Percentiles rank a stretch among this genome's conserved stretches.
These are phyloP conservation scores for Cyamopsis tetragonoloba DNA, from an alignment of 306 rosid species.

Conservation along the genomic window DNA sequence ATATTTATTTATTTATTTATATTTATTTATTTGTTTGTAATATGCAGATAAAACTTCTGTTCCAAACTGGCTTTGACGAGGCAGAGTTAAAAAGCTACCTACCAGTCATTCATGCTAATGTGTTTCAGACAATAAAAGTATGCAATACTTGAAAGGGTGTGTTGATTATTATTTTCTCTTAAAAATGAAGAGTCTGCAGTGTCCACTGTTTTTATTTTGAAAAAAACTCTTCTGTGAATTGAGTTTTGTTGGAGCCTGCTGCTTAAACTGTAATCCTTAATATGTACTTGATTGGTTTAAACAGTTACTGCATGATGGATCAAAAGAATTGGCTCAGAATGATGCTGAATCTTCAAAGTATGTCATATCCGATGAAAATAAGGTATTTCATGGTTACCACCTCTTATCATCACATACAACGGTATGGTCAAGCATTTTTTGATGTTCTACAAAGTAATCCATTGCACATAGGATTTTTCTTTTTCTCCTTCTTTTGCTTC, in stretches of 20 bases:
- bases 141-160: conserved; percentile 99
- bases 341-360: conserved; percentile 57
- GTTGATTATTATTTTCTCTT: conserved; percentile 92
- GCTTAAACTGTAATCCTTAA: conserved; percentile 24
- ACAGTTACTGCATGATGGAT: conserved; percentile 87
- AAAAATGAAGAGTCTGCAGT: conserved; percentile 43
- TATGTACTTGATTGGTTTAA: conserved; percentile 22
- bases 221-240: conserved; percentile 22
- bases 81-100: conserved; percentile 88
- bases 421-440: neutral
- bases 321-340: conserved; percentile 84
- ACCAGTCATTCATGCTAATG: conserved; percentile 96
- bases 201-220: conserved; percentile 32
- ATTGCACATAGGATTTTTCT: neutral
- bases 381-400: conserved; percentile 45
- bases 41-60: conserved; percentile 87
- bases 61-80: conserved; percentile 97
- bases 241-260: conserved; percentile 27
- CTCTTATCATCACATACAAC: neutral
- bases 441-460: neutral
- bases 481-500: neutral
- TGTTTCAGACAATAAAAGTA: conserved; percentile 99
- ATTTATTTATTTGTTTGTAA: conserved; percentile 6
- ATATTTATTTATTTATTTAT: conserved; percentile 15
- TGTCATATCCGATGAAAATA: conserved; percentile 61